These are phyloP conservation scores for Myrmaecium sp. DNA, from an alignment of 2,329 filamentous ascomycete genomes.

Conservation along the genomic window DNA sequence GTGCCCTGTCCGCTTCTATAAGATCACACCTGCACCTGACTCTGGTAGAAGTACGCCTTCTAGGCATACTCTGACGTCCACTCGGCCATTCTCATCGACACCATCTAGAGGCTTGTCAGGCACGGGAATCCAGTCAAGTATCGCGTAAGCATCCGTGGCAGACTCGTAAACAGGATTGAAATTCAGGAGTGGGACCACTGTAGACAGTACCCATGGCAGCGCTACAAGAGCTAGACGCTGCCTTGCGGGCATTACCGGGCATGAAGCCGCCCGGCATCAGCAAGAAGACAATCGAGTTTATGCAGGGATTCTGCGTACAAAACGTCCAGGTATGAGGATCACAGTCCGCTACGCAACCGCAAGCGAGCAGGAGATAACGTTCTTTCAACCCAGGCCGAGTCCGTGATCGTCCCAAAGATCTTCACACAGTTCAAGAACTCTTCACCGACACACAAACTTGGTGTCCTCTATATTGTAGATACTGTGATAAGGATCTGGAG, in stretches of 20 bases:
- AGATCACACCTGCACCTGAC: no score
- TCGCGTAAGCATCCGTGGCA: no score
- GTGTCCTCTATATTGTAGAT: constrained; percentile 99
- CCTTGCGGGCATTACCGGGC: constrained; percentile 78
- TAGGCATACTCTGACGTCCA: no score
- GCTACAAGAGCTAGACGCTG: constrained; percentile 78
- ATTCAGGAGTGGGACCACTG: no score
- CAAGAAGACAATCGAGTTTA: constrained; percentile 72
- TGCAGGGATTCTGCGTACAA: no score
- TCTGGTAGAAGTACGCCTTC: no score
- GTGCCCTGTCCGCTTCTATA: no score
- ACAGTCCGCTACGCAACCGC: not conserved
- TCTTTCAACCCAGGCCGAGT: constrained; percentile 60
- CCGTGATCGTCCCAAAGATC: constrained; percentile 85
- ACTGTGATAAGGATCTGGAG: constrained; percentile 98
- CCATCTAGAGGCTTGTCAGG: no score
- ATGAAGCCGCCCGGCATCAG: constrained; percentile 91
- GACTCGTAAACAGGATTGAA: no score
- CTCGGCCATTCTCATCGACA: no score
- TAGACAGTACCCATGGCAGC: constrained; percentile 37
- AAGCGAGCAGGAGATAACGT: no score
- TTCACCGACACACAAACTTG: constrained; percentile 88
- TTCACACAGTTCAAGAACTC: constrained; percentile 96
- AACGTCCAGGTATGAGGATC: constrained; percentile 17
- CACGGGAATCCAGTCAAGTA: no score